Conservation (phyloP, 1,284 basidiomycete genomes). For the Mycosarcoma maydis region DNA sequence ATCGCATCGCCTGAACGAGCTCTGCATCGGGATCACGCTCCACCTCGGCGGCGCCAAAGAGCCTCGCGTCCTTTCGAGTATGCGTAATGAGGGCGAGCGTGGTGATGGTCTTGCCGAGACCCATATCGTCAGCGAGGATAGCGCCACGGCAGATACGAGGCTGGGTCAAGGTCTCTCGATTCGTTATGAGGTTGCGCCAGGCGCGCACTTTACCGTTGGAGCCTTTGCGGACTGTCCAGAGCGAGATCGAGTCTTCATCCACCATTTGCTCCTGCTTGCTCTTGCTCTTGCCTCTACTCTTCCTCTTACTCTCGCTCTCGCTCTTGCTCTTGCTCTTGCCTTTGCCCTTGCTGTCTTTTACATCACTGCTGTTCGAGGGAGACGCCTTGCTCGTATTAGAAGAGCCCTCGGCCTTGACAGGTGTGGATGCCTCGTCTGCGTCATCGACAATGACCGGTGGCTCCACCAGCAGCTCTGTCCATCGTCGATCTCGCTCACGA, state of each 20-base stretch:
- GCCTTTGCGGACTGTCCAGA: conserved; percentile 79
- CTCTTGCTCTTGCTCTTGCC: conserved; percentile 1
- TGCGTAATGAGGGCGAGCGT: conserved; percentile 88
- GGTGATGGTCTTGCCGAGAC: conserved; percentile 96
- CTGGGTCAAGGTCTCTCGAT: conserved; percentile 76
- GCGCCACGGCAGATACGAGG: conserved; percentile 81
- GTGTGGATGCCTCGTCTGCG: background rate
- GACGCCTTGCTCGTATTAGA: background rate
- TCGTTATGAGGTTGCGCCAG: conserved; percentile 81
- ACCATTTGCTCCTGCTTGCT: background rate
- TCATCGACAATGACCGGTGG: conserved; percentile 5
- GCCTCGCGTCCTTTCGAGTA: conserved; percentile 77
- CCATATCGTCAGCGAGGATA: conserved; percentile 81
- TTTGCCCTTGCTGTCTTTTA: conserved; percentile 3
- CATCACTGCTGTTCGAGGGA: background rate
- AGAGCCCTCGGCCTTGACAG: conserved; percentile 8
- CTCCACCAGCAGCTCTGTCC: conserved; percentile 45
- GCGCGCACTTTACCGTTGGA: conserved; percentile 70
- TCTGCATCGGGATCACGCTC: conserved; percentile 17
- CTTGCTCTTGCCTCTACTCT: conserved; percentile 1
- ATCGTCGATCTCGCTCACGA: conserved; percentile 73
- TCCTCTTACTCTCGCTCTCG: too few species aligned
- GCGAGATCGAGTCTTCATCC: conserved; percentile 72
- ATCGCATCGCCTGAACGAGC: conserved; percentile 10
- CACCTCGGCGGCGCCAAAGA: conserved; percentile 71